Evolutionary conservation across 2,329 filamentous ascomycete genomes (phyloP), one percentile per base, ranked within the genome.

Genomic region (Talaromyces funiculosus): DNA sequence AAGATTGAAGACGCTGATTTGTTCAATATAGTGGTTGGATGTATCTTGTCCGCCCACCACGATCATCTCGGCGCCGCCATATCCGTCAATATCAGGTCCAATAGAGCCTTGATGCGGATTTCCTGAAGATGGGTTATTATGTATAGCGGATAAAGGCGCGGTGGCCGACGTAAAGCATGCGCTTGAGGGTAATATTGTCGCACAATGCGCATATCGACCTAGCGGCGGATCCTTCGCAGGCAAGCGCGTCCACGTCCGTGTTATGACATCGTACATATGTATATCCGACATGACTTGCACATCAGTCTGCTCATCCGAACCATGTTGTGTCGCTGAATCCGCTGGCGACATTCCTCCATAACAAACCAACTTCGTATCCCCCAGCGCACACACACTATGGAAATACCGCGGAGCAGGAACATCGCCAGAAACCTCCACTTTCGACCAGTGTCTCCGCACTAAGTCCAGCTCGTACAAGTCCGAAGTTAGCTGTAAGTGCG

Each of bases 241-340:
- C 45, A 99, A 86, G 63, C 87, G 90, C 20, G 90, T 93, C 94
- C 94, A 99, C 53, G 83, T 88, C 68, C 84, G 87, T 0, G 88
- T 89, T 1, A 85, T 82, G 1, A 94, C 90, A 73, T 99, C 93
- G 74, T 91, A 97, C 33, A 99, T 90, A 74, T 97, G 90, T 59
- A 97, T 91, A 75, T 99, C 94, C 6, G 93, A 97, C 92, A 99
- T 97, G 60, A 97, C 94, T 1, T 92, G 88, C 4, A 97, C 90
- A 69, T 97, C 92, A 38, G 91, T 86, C 67, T 92, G 89, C 59
- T 86, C 80, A 64, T 92, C 89, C 61, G 79, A 75, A 0, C 71
- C 71, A 40, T 65, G 65, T 16, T 76, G 74, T 22, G 75, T 64
- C 3, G 82, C 78, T 60, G 78, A 76, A 43, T 67, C 74, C 14